Percentiles rank a stretch among this genome's conserved stretches.
These are phyloP conservation scores for Colletotrichum navitas DNA, from an alignment of 2,329 filamentous ascomycete species.

Conservation along the genomic window DNA sequence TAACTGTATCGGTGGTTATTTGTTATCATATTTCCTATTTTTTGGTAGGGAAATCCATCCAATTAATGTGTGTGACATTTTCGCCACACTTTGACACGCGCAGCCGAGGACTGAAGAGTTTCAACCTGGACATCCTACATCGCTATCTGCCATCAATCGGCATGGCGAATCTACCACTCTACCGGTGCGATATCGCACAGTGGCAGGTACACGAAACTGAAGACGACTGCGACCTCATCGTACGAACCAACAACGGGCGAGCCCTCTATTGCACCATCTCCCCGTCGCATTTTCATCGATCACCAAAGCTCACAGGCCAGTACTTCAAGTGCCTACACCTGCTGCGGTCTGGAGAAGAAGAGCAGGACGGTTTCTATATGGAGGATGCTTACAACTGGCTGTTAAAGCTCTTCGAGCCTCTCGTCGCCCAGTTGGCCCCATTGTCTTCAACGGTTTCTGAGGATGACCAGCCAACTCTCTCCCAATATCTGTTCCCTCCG, in stretches of 20 bases:
- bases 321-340: slow-evolving; percentile 41
- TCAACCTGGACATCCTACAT: too few species aligned
- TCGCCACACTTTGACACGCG: too few species aligned
- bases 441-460: slow-evolving; percentile 17
- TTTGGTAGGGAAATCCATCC: too few species aligned
- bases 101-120: too few species aligned
- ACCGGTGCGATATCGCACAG: slow-evolving; percentile 28
- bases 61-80: too few species aligned
- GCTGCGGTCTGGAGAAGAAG: slow-evolving; percentile 37
- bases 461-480: slow-evolving; percentile 40
- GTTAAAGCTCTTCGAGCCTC: slow-evolving; percentile 39
- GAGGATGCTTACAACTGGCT: slow-evolving; percentile 38
- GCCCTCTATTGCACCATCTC: slow-evolving; percentile 36
- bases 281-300: slow-evolving; percentile 30
- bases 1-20: too few species aligned
- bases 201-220: slow-evolving; percentile 43
- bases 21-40: too few species aligned
- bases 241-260: slow-evolving; percentile 40
- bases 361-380: slow-evolving; percentile 34
- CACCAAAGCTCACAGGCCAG: slow-evolving; percentile 35
- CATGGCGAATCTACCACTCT: slow-evolving; percentile 20
- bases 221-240: slow-evolving; percentile 42
- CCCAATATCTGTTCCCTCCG: slow-evolving; percentile 43
- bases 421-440: slow-evolving; percentile 44
- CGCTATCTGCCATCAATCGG: background rate